phyloP scores from a whole-genome alignment of 257 asterid species.

The Capsicum rhomboideum region DNA sequence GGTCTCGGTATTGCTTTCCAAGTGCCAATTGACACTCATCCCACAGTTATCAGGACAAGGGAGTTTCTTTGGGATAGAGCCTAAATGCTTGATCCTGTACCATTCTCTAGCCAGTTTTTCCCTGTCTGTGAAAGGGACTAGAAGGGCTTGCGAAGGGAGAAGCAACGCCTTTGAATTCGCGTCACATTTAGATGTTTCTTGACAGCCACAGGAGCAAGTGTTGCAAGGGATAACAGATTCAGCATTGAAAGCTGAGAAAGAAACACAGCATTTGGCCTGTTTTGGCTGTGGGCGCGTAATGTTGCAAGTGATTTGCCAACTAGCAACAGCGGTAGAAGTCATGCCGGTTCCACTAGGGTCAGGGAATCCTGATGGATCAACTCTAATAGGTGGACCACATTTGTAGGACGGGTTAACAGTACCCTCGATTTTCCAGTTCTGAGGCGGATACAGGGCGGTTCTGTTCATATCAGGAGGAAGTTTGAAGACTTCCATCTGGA shows the following conservation, averaged over 20 bases:
- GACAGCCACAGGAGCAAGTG: constrained; percentile 90
- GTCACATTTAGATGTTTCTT: constrained; percentile 23
- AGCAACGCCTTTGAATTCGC: constrained; percentile 26
- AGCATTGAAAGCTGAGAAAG: constrained; percentile 76
- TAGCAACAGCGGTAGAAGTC: constrained; percentile 46
- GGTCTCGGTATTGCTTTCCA: constrained; percentile 59
- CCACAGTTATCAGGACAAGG: constrained; percentile 97
- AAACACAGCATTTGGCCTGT: constrained; percentile 67
- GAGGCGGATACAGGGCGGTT: constrained; percentile 71
- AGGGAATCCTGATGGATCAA: constrained; percentile 64
- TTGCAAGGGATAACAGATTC: constrained; percentile 63
- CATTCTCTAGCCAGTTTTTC: constrained; percentile 53
- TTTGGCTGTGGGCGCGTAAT: constrained; percentile 54
- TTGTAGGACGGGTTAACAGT: constrained; percentile 55
- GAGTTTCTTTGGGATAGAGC: constrained; percentile 30
- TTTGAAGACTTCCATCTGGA: constrained; percentile 76
- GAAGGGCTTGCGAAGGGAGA: constrained; percentile 67
- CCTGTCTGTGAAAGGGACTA: constrained; percentile 62
- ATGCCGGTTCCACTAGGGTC: constrained; percentile 56
- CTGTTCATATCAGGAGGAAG: constrained; percentile 82
- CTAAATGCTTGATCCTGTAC: constrained; percentile 33
- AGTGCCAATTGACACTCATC: constrained; percentile 87
- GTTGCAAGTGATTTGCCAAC: constrained; percentile 78
- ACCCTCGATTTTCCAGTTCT: constrained; percentile 63
- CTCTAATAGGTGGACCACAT: constrained; percentile 72